Evolutionary conservation across 2,329 filamentous ascomycete genomes (phyloP).

Genomic region (Paecilomyces niveus): DNA sequence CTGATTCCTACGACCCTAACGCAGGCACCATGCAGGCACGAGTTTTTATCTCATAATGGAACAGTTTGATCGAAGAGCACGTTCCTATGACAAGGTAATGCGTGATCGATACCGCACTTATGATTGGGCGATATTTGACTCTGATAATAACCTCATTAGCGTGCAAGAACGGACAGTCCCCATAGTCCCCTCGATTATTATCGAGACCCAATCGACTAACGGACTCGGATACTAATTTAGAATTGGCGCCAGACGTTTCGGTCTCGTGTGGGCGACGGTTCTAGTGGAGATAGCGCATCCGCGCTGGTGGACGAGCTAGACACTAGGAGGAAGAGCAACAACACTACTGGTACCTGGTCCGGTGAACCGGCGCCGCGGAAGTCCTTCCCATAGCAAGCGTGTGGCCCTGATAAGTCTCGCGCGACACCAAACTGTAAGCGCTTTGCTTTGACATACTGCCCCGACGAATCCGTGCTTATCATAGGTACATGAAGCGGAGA

Average conservation of each 20-base stretch:
- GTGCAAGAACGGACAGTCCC: not conserved
- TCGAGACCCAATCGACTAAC: not conserved
- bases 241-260: slow-evolving; percentile 3
- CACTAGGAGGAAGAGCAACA: not conserved
- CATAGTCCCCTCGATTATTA: not conserved
- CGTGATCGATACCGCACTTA: not conserved
- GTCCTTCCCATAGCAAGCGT: slow-evolving; percentile 5
- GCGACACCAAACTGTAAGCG: not conserved
- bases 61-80: not conserved
- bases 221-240: not conserved
- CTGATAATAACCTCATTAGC: not conserved
- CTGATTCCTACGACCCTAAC: slow-evolving; percentile 5
- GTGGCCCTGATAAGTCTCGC: not conserved
- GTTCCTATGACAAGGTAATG: not conserved
- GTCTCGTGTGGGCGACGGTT: slow-evolving; percentile 5
- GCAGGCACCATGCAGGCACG: slow-evolving; percentile 13
- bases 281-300: slow-evolving; percentile 17
- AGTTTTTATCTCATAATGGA: slow-evolving; percentile 1
- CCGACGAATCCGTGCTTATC: not conserved
- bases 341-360: slow-evolving; percentile 12
- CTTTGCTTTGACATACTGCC: not conserved
- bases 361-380: slow-evolving; percentile 13
- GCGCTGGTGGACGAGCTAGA: slow-evolving; percentile 15
- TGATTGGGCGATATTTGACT: not conserved
- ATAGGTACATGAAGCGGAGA: not conserved